phyloP scores from a whole-genome alignment of 768 basidiomycete species.

The Cystofilobasidium macerans region DNA sequence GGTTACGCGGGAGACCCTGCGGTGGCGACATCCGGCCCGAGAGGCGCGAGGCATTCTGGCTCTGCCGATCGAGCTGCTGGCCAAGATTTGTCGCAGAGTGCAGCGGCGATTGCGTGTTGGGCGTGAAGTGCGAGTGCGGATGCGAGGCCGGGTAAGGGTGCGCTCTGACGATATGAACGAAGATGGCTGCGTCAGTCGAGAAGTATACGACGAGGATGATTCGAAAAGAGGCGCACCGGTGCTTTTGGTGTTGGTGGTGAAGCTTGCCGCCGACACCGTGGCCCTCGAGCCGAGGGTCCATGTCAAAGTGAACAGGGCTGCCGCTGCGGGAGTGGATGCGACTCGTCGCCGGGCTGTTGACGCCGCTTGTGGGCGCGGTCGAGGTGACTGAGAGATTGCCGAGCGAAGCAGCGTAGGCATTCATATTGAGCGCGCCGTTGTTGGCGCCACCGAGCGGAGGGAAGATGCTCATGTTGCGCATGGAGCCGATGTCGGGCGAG shows the following conservation, averaged over 20 bases:
- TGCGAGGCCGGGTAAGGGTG: constrained; percentile 30
- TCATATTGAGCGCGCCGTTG: constrained; percentile 2
- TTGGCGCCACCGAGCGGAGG: constrained; percentile 18
- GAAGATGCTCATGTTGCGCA: constrained; percentile 37
- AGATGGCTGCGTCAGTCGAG: not conserved
- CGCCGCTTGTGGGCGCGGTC: constrained; percentile 12
- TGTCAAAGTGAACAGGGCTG: constrained; percentile 22
- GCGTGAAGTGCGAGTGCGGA: constrained; percentile 28
- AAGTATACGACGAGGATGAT: too few species aligned
- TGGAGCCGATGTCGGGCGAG: constrained; percentile 38
- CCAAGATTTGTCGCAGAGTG: not conserved
- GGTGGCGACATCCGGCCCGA: constrained; percentile 25
- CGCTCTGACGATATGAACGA: constrained; percentile 2
- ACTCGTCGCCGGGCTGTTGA: constrained; percentile 20
- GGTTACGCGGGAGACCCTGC: not conserved
- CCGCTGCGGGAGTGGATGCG: constrained; percentile 16
- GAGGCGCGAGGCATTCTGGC: not conserved
- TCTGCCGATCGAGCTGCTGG: not conserved
- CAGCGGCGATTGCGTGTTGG: constrained; percentile 7
- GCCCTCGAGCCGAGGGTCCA: constrained; percentile 17
- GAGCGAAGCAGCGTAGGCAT: constrained; percentile 4
- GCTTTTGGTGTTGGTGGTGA: constrained; percentile 25
- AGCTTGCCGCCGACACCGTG: constrained; percentile 25
- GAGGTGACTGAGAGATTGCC: constrained; percentile 10
- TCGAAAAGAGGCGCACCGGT: constrained; percentile 19